These are phyloP conservation scores for Mycena indigotica DNA, from an alignment of 768 basidiomycete genomes.

Conservation along the genomic window DNA sequence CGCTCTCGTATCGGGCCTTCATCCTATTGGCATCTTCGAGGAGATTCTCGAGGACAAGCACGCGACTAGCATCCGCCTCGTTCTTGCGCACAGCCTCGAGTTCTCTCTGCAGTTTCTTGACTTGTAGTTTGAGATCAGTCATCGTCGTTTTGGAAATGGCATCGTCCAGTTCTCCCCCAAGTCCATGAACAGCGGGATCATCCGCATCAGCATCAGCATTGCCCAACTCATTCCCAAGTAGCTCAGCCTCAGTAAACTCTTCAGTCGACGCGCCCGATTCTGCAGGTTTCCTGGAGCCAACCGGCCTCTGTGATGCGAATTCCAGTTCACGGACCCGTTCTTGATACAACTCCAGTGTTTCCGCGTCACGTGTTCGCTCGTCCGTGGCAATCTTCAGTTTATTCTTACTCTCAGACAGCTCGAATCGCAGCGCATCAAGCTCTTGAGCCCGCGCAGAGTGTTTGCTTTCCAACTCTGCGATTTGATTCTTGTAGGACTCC, in stretches of 20 bases:
- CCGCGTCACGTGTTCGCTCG: constrained; percentile 77
- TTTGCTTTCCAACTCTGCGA: constrained; percentile 78
- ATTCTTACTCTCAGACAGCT: constrained; percentile 73
- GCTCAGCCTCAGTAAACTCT: constrained; percentile 47
- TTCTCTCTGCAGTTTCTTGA: constrained; percentile 80
- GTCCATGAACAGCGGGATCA: constrained; percentile 56
- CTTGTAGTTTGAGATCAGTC: constrained; percentile 89
- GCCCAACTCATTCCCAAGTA: constrained; percentile 32
- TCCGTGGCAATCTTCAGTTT: constrained; percentile 68
- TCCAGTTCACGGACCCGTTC: constrained; percentile 91
- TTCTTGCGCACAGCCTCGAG: constrained; percentile 74
- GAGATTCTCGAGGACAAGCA: constrained; percentile 88
- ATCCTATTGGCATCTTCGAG: constrained; percentile 89
- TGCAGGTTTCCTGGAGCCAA: constrained; percentile 34
- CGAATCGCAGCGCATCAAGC: constrained; percentile 69
- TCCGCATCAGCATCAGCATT: constrained; percentile 40
- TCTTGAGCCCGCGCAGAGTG: constrained; percentile 66
- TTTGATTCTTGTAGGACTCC: constrained; percentile 90
- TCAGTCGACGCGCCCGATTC: constrained; percentile 28
- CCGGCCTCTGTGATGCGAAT: constrained; percentile 56
- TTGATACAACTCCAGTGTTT: constrained; percentile 86
- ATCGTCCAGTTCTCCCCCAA: constrained; percentile 87
- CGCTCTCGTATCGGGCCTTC: constrained; percentile 86
- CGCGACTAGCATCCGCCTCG: constrained; percentile 71
- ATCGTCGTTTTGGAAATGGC: constrained; percentile 82